Evolutionary conservation across 495 filamentous ascomycete genomes (phyloP).

Genomic region (Echria macrotheca): DNA sequence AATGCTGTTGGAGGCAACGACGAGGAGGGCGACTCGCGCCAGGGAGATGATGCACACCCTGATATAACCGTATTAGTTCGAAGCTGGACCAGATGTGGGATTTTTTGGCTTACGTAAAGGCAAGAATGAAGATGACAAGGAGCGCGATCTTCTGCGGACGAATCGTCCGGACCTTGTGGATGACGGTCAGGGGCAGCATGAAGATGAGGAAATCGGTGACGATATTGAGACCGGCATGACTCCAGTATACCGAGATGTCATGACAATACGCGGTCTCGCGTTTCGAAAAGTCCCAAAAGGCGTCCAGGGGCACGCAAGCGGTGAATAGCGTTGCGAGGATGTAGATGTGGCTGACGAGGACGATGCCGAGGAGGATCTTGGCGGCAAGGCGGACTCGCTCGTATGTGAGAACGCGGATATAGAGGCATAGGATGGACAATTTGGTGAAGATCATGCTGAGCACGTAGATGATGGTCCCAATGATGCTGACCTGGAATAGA

Average conservation of each 20-base stretch:
- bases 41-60: slow-evolving; percentile 23
- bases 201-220: slow-evolving; percentile 36
- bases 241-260: slow-evolving; percentile 33
- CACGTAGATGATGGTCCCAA: slow-evolving; percentile 17
- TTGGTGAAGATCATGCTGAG: slow-evolving; percentile 26
- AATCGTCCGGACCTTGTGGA: slow-evolving; percentile 37
- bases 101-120: slow-evolving; percentile 7
- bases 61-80: slow-evolving; percentile 8
- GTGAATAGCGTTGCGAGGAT: slow-evolving; percentile 23
- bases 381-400: slow-evolving; percentile 10
- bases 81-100: neutral
- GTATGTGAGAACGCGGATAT: slow-evolving; percentile 34
- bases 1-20: slow-evolving; percentile 26
- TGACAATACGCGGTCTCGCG: slow-evolving; percentile 22
- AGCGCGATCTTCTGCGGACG: slow-evolving; percentile 27
- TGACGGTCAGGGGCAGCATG: slow-evolving; percentile 41
- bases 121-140: slow-evolving; percentile 15
- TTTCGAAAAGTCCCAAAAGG: slow-evolving; percentile 21
- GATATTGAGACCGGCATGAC: slow-evolving; percentile 28
- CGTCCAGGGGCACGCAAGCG: slow-evolving; percentile 25
- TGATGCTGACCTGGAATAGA: neutral
- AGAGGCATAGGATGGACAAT: slow-evolving; percentile 40
- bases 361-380: slow-evolving; percentile 16
- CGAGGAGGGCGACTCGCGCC: slow-evolving; percentile 26
- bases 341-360: slow-evolving; percentile 22